These are phyloP conservation scores for Cavenderia fasciculata DNA, from an alignment of 78 protist genomes.

Conservation along the genomic window DNA sequence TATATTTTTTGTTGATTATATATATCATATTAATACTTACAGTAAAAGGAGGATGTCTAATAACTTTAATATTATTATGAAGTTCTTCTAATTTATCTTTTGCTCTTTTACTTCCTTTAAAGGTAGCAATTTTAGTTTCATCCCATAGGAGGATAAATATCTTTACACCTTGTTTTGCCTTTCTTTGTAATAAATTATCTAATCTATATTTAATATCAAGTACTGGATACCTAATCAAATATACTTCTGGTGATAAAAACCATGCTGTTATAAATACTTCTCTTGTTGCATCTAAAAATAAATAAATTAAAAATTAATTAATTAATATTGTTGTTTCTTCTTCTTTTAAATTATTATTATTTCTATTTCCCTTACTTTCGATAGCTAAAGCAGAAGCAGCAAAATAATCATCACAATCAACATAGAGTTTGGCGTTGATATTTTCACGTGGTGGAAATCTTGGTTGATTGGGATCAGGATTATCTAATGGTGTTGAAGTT, in stretches of 20 bases:
- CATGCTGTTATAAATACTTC: slow-evolving; percentile 69
- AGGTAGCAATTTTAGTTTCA: slow-evolving; percentile 83
- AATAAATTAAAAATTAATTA: not conserved
- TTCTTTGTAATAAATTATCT: slow-evolving; percentile 61
- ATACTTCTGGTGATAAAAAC: slow-evolving; percentile 82
- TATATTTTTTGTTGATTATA: too few relatives aligned
- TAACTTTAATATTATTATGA: slow-evolving; percentile 78
- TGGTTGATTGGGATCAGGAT: slow-evolving; percentile 64
- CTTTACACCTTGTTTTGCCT: slow-evolving; percentile 84
- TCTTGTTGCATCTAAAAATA: slow-evolving; percentile 28
- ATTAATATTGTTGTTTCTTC: not conserved
- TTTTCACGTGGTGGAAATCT: slow-evolving; percentile 60
- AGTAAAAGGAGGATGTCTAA: slow-evolving; percentile 75
- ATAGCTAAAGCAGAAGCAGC: slow-evolving; percentile 76
- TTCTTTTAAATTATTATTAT: not conserved
- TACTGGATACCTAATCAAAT: slow-evolving; percentile 59
- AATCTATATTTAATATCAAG: slow-evolving; percentile 43
- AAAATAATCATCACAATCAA: slow-evolving; percentile 77
- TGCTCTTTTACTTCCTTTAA: slow-evolving; percentile 59
- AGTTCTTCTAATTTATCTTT: slow-evolving; percentile 74
- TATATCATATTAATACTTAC: not conserved
- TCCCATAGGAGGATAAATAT: slow-evolving; percentile 82
- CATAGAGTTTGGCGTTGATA: slow-evolving; percentile 60
- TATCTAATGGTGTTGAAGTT: slow-evolving; percentile 43
- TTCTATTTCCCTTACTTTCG: slow-evolving; percentile 12